A percentile compares a stretch with the other conserved stretches of the same genome.
Conservation (phyloP, 768 basidiomycete species). For the Boletus rubescentipes region DNA sequence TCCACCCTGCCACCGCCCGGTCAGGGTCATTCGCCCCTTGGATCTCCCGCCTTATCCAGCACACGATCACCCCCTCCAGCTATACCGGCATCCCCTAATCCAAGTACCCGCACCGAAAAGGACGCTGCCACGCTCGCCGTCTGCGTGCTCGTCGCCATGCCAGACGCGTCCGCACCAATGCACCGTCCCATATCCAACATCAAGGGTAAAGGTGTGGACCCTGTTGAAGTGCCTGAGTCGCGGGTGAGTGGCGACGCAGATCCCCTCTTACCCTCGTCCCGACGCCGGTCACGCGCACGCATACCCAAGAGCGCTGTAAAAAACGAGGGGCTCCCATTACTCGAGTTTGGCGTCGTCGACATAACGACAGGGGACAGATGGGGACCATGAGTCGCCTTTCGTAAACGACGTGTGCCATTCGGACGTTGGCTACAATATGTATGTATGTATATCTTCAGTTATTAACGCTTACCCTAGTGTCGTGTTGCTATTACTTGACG, state of each 20-base stretch:
- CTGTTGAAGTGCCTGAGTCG: conserved; percentile 4
- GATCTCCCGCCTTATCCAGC: neutral
- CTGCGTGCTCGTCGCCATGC: conserved; percentile 26
- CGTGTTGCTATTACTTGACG: neutral
- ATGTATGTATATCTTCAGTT: neutral
- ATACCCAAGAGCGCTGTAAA: neutral
- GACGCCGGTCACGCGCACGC: neutral
- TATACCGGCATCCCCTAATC: neutral
- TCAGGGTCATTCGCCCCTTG: neutral
- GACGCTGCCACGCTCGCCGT: conserved; percentile 6
- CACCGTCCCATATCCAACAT: neutral
- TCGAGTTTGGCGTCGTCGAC: conserved; percentile 22
- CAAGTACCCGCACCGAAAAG: neutral
- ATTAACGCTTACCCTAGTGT: conserved; percentile 2
- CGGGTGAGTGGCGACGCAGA: neutral
- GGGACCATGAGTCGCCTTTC: neutral
- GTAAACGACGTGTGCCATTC: too few species aligned
- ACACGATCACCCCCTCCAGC: neutral
- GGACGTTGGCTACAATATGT: neutral
- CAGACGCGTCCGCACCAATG: conserved; percentile 8
- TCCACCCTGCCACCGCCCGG: neutral
- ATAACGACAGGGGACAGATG: conserved; percentile 1
- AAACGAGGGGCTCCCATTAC: neutral
- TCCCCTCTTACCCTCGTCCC: conserved; percentile 3
- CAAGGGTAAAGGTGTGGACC: conserved; percentile 20